Evolutionary conservation across 2,329 filamentous ascomycete species (phyloP).

Genomic region (Neonectria hederae): DNA sequence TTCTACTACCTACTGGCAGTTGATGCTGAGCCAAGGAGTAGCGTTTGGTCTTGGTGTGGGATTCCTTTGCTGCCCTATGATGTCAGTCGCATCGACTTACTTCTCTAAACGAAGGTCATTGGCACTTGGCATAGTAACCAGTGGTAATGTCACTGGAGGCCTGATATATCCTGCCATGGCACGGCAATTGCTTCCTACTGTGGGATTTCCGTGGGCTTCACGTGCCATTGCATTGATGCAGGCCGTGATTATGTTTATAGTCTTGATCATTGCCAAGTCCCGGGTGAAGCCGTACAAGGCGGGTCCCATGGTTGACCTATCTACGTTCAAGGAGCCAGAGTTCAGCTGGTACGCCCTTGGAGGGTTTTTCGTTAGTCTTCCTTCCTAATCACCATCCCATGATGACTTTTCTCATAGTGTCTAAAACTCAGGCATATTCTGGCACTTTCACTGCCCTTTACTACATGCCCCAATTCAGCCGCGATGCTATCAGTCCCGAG

Average conservation of each 20-base stretch:
- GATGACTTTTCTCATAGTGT: not conserved
- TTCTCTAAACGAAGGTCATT: constrained; percentile 62
- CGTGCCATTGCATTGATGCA: not conserved
- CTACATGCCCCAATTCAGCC: constrained; percentile 4
- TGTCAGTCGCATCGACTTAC: constrained; percentile 66
- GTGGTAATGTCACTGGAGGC: constrained; percentile 62
- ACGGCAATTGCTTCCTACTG: not conserved
- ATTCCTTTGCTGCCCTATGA: constrained; percentile 62
- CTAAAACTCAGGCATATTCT: not conserved
- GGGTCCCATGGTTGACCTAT: not conserved
- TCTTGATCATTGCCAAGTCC: not conserved
- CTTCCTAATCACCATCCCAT: not conserved
- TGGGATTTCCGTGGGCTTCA: not conserved
- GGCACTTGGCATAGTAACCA: constrained; percentile 65
- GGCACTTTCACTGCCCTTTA: constrained; percentile 4
- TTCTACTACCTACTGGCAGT: constrained; percentile 53
- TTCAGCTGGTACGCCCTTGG: not conserved
- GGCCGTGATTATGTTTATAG: no score
- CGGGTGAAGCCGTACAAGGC: not conserved
- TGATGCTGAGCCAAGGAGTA: constrained; percentile 59
- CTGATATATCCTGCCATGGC: constrained; percentile 57
- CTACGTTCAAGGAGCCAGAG: not conserved
- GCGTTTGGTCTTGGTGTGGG: constrained; percentile 58
- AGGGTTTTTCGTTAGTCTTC: not conserved
- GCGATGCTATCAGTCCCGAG: not conserved